A percentile compares a stretch with the other conserved stretches of the same genome.
Conservation (phyloP, 2,329 filamentous ascomycete species). For the Aspergillus tanneri region DNA sequence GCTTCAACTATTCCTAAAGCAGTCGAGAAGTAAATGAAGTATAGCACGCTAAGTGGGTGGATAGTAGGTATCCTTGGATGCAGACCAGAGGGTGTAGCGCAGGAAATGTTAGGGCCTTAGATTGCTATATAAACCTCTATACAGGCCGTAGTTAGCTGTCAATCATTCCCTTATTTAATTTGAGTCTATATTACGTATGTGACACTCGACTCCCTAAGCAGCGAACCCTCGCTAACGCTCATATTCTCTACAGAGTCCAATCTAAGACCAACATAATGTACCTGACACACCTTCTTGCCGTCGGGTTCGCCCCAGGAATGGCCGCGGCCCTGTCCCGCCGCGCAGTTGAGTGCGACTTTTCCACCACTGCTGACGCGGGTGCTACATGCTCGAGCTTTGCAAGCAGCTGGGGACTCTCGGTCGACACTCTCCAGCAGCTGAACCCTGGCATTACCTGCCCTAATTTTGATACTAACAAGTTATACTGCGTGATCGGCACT, state of each 20-base stretch:
- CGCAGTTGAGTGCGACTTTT: slow-evolving; percentile 8
- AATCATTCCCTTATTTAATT: neutral
- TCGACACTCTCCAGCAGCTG: slow-evolving; percentile 5
- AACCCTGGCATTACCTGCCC: slow-evolving; percentile 13
- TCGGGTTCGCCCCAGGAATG: slow-evolving; percentile 2
- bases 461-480: slow-evolving; percentile 4
- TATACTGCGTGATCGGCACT: slow-evolving; percentile 13
- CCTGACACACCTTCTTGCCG: slow-evolving; percentile 5
- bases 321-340: slow-evolving; percentile 5
- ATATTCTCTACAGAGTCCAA: neutral
- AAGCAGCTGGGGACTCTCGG: slow-evolving; percentile 8
- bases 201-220: neutral
- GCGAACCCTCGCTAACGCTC: neutral
- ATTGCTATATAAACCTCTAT: neutral
- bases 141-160: neutral
- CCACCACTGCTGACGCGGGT: slow-evolving; percentile 2
- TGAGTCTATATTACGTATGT: neutral
- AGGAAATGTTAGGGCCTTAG: neutral
- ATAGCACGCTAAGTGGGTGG: neutral
- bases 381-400: slow-evolving; percentile 12
- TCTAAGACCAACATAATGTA: slow-evolving; percentile 9
- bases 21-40: neutral
- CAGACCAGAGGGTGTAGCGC: neutral
- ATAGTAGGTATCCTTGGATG: neutral
- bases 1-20: neutral